Evolutionary conservation across 192 early-diverging fungal genomes (phyloP), one percentile per base, ranked within the genome.

Genomic region (Rhizoclosmatium globosum): DNA sequence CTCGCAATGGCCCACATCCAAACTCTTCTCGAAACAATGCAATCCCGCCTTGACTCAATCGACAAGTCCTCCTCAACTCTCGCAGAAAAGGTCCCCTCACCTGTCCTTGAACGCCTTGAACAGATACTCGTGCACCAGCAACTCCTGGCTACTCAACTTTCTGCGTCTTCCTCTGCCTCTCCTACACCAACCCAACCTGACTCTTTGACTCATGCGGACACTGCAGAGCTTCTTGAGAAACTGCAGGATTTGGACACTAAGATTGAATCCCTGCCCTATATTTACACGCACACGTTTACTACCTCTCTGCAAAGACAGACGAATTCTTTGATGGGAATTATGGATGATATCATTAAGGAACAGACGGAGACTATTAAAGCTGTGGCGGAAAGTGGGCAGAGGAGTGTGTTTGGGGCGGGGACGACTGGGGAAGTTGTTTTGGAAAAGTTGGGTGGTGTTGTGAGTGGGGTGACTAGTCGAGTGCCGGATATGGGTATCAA

Each of bases 311-410:
- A 68, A 46, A 39, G 43, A 17, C 67, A 68, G 23, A 68, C 67
- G 2, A 46, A 21, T 7, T 68, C 67, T 2, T 21, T 68, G n/a
- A 41, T 68, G 39, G 17, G 15, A 4, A 43, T 68, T 9, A 45
- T 68, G 38, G 67, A 68, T 46, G 38, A 39, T 19, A 68, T 68
- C 19, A 43, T 68, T 41, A 39, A 68, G 19, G 67, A 68, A 23
- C 67, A 68, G 45, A 68, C 67, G 39, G 67, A 68, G 23, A 43
- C 67, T 21, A 68, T 68, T 47, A 39, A 68, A 68, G 38, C 67
- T 19, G 67, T 43, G 19, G 67, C 45, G 43, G 17, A 17, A 2
- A 65, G 38, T 39, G 39, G 39, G 38, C 64, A 39, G 13, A 23
- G n/a, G 3, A 65, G 64, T 39, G 39, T 39, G n/a, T n/a, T 65